Percentiles rank a stretch among this genome's conserved stretches.
phyloP scores from a whole-genome alignment of 176 grass and related monocot species.

The Themeda triandra region DNA sequence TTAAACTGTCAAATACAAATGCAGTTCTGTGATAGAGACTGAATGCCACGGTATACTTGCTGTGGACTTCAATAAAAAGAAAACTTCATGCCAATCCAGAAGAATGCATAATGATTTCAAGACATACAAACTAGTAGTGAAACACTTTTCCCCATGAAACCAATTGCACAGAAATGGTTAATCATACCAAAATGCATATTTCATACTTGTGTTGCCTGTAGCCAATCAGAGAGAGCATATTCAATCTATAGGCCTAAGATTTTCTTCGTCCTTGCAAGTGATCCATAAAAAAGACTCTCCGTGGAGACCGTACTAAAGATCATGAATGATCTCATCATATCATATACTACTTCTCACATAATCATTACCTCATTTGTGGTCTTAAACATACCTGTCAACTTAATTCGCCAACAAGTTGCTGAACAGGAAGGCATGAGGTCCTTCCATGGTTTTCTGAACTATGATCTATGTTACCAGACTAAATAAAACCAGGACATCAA shows the following conservation, averaged over 20 bases:
- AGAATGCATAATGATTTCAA: background rate
- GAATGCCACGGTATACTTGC: background rate
- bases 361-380: background rate
- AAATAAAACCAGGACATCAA: background rate
- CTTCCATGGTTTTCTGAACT: background rate
- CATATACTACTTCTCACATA: conserved; percentile 7
- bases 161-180: background rate
- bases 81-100: background rate
- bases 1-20: conserved; percentile 26
- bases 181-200: conserved; percentile 6
- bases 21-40: conserved; percentile 16
- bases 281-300: background rate
- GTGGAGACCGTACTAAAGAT: background rate
- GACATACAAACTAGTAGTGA: background rate
- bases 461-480: background rate
- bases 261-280: background rate
- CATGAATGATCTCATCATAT: background rate
- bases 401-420: background rate
- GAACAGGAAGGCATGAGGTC: background rate
- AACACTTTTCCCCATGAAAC: background rate
- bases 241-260: conserved; percentile 10
- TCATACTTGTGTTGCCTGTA: background rate
- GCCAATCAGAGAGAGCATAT: background rate
- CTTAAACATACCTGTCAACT: background rate
- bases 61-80: background rate